A percentile compares a stretch with the other conserved stretches of the same genome.
Conservation (phyloP, 2,329 filamentous ascomycete genomes). For the Sporothrix humicola region DNA sequence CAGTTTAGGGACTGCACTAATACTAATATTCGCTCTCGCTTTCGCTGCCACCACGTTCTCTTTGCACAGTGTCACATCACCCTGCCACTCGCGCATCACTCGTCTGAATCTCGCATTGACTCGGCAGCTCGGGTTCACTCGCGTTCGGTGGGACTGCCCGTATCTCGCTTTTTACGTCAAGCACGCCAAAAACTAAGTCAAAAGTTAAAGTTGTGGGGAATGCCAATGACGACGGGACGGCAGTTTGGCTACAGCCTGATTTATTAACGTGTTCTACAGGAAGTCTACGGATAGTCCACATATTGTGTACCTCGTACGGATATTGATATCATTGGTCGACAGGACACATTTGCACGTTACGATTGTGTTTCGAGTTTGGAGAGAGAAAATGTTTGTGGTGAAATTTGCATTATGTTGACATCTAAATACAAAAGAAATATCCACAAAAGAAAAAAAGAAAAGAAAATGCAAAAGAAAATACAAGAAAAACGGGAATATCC, state of each 20-base stretch:
- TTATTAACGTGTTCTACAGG: background rate
- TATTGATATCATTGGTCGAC: background rate
- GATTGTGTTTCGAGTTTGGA: background rate
- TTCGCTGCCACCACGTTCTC: background rate
- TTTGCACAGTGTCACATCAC: background rate
- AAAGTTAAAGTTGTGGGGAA: no score
- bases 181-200: no score
- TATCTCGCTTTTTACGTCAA: background rate
- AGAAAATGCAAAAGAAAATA: background rate
- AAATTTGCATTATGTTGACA: background rate
- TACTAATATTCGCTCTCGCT: background rate
- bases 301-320: no score
- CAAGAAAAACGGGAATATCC: background rate
- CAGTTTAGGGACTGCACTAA: no score
- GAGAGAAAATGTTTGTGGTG: background rate
- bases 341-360: background rate
- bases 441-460: background rate
- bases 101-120: background rate
- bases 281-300: no score
- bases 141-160: background rate
- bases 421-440: slow-evolving; percentile 1
- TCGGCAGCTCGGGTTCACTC: background rate
- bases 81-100: background rate
- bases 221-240: background rate
- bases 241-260: background rate